Percentiles rank a stretch among this genome's conserved stretches.
These are phyloP conservation scores for Aspergillus proliferans DNA, from an alignment of 2,329 filamentous ascomycete genomes.

Conservation along the genomic window DNA sequence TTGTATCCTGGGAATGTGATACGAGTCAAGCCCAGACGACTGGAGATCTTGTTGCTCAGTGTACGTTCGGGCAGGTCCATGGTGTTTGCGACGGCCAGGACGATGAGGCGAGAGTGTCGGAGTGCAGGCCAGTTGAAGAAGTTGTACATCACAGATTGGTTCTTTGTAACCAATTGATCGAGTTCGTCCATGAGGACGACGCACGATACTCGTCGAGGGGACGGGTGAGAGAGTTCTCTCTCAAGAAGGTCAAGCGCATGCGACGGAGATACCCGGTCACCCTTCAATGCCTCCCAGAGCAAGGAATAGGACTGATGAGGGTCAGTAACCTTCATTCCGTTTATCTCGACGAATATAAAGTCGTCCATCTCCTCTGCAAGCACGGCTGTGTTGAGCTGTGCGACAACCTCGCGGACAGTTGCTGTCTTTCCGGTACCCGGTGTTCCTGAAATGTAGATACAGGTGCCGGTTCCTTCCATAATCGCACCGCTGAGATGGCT, in stretches of 20 bases:
- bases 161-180: slow-evolving; percentile 94
- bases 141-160: slow-evolving; percentile 99
- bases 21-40: slow-evolving; percentile 77
- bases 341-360: slow-evolving; percentile 99
- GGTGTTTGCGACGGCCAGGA: slow-evolving; percentile 94
- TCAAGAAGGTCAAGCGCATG: slow-evolving; percentile 89
- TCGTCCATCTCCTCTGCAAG: slow-evolving; percentile 88
- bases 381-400: slow-evolving; percentile 81
- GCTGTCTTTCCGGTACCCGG: slow-evolving; percentile 97
- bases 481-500: slow-evolving; percentile 92
- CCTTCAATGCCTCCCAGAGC: slow-evolving; percentile 92
- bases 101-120: slow-evolving; percentile 85
- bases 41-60: slow-evolving; percentile 96
- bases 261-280: slow-evolving; percentile 82
- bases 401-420: slow-evolving; percentile 90
- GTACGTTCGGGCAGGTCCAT: slow-evolving; percentile 98
- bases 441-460: slow-evolving; percentile 98
- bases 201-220: slow-evolving; percentile 83
- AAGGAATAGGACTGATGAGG: slow-evolving; percentile 93
- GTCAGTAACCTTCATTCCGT: slow-evolving; percentile 99
- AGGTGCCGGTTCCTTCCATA: slow-evolving; percentile 84
- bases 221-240: slow-evolving; percentile 86
- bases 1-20: slow-evolving; percentile 98
- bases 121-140: slow-evolving; percentile 99
- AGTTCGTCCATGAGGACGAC: slow-evolving; percentile 98